These are phyloP conservation scores for Collybiopsis luxurians DNA, from an alignment of 768 basidiomycete genomes.

Conservation along the genomic window DNA sequence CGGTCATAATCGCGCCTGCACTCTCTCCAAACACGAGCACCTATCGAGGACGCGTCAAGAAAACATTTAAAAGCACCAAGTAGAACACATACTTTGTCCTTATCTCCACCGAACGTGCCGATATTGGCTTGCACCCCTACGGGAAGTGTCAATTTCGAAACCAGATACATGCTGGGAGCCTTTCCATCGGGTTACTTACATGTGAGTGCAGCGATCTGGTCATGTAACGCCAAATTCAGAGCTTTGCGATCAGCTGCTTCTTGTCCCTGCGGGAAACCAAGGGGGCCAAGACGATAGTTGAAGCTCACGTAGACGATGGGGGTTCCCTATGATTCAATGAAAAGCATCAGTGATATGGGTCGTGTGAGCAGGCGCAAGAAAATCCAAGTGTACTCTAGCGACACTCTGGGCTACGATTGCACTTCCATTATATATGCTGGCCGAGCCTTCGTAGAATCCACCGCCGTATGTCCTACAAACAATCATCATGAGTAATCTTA, in stretches of 20 bases:
- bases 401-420: constrained; percentile 16
- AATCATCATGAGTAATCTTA: not conserved
- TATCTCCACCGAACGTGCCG: constrained; percentile 5
- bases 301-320: constrained; percentile 39
- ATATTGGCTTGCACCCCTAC: constrained; percentile 27
- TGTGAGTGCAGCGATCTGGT: constrained; percentile 37
- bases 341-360: not conserved
- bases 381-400: constrained; percentile 22
- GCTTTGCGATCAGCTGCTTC: constrained; percentile 36
- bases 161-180: not conserved
- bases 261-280: constrained; percentile 44
- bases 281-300: constrained; percentile 40
- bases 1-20: constrained; percentile 46
- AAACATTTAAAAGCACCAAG: too few species aligned
- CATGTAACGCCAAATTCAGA: constrained; percentile 45
- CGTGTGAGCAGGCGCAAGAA: not conserved
- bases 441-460: constrained; percentile 25
- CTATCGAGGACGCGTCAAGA: constrained; percentile 19
- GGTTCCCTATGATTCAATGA: constrained; percentile 14
- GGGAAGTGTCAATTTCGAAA: too few species aligned
- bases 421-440: constrained; percentile 25
- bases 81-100: constrained; percentile 4
- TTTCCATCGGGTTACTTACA: constrained; percentile 2
- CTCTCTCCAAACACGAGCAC: constrained; percentile 56
- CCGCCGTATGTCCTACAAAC: constrained; percentile 38